Base-by-base conservation (phyloP, 148 eudicot genomes). In the Heliosperma pusillum region DNA sequence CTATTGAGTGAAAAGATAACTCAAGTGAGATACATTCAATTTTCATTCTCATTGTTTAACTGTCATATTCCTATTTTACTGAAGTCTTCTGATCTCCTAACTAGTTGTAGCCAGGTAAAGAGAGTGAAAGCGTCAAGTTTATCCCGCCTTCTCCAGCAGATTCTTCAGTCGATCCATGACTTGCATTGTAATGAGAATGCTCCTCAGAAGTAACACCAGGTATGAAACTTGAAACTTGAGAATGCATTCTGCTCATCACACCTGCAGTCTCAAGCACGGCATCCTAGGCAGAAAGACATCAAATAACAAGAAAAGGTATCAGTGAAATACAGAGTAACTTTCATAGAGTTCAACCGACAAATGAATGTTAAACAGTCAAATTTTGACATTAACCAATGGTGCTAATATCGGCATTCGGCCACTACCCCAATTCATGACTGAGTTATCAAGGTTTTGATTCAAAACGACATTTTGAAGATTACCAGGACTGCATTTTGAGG, bases 71-170 rank as follows among this genome's bases (percentile, higher is more conserved):
- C 25, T 20, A 40, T 21, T 30, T 57, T 40, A 47, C 57, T 50
- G 27, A 20, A 19, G 16, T 45, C 20, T 30, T 16, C 16, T 52
- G 21, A 66, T 30, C 64, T 9, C 27, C 8, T 22, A 45, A n/a
- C 73, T 72, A 76, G 22, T 50, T 67, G 59, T 66, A 80, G 69
- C 63, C 66, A 24, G 83, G 83, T 15, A 80, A 62, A 26, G 80
- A 71, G 45, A 76, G 83, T 20, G 83, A 71, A 21, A 76, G 80
- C 13, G 73, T 76, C 26, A 80, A 59, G 53, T 80, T 64, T 26
- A 71, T 17, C 15, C 66, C 69, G 1, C 66, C 78, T 5, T 74
- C 78, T 10, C 53, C 66, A 53, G 56, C 50, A 72, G 66, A 22
- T 72, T 64, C 80, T 72, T 65, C 29, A 44, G 45, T 13, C 36